Evolutionary conservation across 148 eudicot species (phyloP), one percentile per base, ranked within the genome.

Genomic region (Oxyria digyna): DNA sequence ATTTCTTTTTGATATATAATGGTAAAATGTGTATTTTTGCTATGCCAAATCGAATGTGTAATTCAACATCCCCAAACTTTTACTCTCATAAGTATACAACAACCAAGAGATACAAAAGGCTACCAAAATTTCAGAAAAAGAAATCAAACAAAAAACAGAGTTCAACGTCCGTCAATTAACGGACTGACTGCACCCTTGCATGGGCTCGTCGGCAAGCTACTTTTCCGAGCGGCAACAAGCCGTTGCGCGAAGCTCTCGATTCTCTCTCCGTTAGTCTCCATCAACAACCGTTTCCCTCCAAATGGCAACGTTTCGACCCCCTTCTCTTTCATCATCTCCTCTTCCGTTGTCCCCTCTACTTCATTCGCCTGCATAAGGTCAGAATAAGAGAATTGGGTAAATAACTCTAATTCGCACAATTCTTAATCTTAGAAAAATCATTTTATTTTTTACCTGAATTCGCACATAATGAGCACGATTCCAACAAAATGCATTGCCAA

Each of bases 191-290:
- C 35, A 71, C 88, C 81, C 68, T 91, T 91, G 84, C 84, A 88
- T 42, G 97, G 99, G 63, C 97, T 94, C 10, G 96, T 90, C 10
- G 99, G 99, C 29, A 84, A 54, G 72, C 99, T 94, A 71, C 72
- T 66, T 80, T 75, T 81, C 67, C 74, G 11, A 0, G 77, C 72
- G 4, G 83, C 64, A 64, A 91, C 82, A 7, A 94, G 86, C 37
- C 99, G 91, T 76, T 94, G 96, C 72, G 79, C 97, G 13, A 94
- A 84, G 6, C 67, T 69, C 48, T 75, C 85, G 37, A 94, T 87
- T 71, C 92, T 81, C 69, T 88, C 76, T 45, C 87, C 89, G 72
- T 94, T 94, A 0, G 91, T 84, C 82, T 89, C 99, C 72, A 82
- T 75, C 59, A 91, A 50, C 46, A 94, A 67, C 67, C 93, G 85